Conservation (phyloP, 345 rosid species). For the Salix purpurea region DNA sequence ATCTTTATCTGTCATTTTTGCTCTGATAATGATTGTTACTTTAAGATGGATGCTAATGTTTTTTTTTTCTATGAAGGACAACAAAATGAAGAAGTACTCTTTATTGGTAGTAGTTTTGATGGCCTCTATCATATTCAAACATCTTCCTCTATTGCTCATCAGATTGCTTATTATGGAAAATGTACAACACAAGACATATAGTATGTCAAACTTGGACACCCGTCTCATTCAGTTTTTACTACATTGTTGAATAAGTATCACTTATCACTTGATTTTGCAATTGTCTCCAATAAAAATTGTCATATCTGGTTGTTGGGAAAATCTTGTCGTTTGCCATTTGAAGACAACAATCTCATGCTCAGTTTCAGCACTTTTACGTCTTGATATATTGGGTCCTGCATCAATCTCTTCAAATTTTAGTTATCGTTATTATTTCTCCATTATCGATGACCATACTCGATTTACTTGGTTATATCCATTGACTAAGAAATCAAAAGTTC, state of each 20-base stretch:
- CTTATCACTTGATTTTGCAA: not conserved
- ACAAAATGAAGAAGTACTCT: not conserved
- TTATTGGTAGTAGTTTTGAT: not conserved
- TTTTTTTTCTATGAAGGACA: too few species aligned
- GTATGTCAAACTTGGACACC: not conserved
- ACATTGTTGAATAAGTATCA: not conserved
- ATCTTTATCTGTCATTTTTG: rapidly evolving
- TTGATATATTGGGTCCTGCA: not conserved
- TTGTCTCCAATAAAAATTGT: not conserved
- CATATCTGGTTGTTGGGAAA: not conserved
- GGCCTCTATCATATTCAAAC: not conserved
- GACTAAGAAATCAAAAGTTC: too few species aligned
- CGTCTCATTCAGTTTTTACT: not conserved
- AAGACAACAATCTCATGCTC: not conserved
- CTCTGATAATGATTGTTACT: not conserved
- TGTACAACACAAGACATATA: not conserved
- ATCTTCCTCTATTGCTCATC: not conserved
- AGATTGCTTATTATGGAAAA: not conserved
- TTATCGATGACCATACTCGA: not conserved
- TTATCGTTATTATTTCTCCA: not conserved
- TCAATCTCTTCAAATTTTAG: not conserved
- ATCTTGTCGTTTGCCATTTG: not conserved
- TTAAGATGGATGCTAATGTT: too few species aligned
- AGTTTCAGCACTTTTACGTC: not conserved
- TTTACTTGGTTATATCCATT: too few species aligned